phyloP scores from a whole-genome alignment of 331 rosid species.

The Ulmus americana region DNA sequence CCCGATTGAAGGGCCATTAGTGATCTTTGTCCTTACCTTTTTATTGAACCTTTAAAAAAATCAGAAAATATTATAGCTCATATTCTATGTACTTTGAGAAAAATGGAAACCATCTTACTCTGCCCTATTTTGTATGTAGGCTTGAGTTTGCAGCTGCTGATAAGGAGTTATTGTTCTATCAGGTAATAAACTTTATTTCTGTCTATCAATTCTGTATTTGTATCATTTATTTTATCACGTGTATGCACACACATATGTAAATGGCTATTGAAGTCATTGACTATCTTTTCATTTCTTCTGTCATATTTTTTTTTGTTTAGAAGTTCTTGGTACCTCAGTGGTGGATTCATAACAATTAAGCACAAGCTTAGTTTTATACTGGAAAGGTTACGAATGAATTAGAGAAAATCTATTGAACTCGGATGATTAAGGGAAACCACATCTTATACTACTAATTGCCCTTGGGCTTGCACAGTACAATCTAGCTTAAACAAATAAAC shows the following conservation, averaged over 20 bases:
- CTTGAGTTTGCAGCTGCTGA: slow-evolving; percentile 62
- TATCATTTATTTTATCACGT: no score
- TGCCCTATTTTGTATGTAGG: slow-evolving; percentile 40
- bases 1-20: no score
- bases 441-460: no score
- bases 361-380: no score
- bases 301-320: not conserved
- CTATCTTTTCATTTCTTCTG: no score
- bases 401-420: no score
- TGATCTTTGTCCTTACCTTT: not conserved
- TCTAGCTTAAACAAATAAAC: no score
- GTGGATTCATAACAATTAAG: not conserved
- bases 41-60: not conserved
- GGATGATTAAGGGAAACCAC: no score
- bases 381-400: no score
- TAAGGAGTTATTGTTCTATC: slow-evolving; percentile 69
- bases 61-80: not conserved
- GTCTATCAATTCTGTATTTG: not conserved
- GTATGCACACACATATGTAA: no score
- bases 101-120: not conserved
- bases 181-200: slow-evolving; percentile 39
- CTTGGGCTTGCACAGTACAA: no score
- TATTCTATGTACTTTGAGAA: not conserved
- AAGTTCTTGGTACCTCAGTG: not conserved
- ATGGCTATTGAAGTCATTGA: no score